Evolutionary conservation across 805 yeast species (phyloP).

Genomic region (Candida berthetii): DNA sequence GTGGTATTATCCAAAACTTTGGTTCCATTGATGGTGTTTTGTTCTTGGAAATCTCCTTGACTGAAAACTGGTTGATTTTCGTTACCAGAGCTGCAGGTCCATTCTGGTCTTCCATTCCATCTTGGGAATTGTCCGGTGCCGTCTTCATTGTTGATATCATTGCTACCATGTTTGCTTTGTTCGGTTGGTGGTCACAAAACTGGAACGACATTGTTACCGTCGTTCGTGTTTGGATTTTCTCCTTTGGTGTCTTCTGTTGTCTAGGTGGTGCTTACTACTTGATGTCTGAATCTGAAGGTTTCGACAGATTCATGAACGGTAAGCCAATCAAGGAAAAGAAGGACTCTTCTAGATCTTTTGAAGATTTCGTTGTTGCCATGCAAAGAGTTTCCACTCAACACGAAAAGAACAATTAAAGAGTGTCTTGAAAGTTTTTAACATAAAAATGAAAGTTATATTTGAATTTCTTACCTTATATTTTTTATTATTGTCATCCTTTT

Average conservation of each 20-base stretch:
- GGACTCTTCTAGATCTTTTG: constrained; percentile 60
- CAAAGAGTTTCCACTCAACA: constrained; percentile 87
- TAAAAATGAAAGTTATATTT: neutral
- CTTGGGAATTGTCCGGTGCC: constrained; percentile 96
- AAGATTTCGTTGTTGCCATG: constrained; percentile 83
- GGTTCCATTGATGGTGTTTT: constrained; percentile 91
- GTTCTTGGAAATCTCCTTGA: constrained; percentile 89
- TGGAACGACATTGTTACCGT: constrained; percentile 95
- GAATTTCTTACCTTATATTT: neutral
- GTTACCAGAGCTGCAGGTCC: constrained; percentile 97
- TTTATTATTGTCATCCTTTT: neutral
- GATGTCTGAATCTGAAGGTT: constrained; percentile 76
- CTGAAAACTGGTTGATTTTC: constrained; percentile 97
- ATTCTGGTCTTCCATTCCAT: constrained; percentile 95
- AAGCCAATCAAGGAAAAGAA: constrained; percentile 52
- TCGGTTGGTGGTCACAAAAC: constrained; percentile 98
- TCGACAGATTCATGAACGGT: constrained; percentile 84
- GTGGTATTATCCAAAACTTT: constrained; percentile 94
- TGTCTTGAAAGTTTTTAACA: neutral
- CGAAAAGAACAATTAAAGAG: constrained; percentile 62
- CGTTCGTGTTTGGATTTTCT: constrained; percentile 91
- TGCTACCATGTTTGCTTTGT: constrained; percentile 87
- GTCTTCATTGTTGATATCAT: constrained; percentile 84
- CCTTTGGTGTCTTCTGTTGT: constrained; percentile 95
- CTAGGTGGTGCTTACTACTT: constrained; percentile 95